phyloP scores from a whole-genome alignment of 805 yeast genomes.

The Candida mattraensis region DNA sequence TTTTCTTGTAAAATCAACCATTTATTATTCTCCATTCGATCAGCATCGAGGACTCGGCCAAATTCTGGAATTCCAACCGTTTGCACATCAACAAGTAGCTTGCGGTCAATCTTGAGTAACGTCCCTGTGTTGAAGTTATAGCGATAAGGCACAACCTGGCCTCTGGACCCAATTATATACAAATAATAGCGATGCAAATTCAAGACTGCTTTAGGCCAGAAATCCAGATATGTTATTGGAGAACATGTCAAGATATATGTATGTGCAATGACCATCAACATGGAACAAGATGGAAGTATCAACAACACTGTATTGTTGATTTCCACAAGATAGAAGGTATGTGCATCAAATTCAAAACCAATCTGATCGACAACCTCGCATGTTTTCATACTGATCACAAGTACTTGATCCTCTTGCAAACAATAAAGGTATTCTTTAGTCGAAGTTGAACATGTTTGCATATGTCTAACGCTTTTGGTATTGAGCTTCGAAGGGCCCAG shows the following conservation, averaged over 20 bases:
- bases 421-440: slow-evolving; percentile 7
- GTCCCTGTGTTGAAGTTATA: slow-evolving; percentile 10
- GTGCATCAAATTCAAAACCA: slow-evolving; percentile 2
- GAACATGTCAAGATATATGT: slow-evolving; percentile 5
- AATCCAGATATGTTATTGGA: slow-evolving; percentile 16
- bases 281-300: slow-evolving; percentile 8
- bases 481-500: too few relatives aligned
- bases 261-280: slow-evolving; percentile 9
- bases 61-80: slow-evolving; percentile 19
- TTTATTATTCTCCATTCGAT: slow-evolving; percentile 7
- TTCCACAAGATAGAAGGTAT: slow-evolving; percentile 6
- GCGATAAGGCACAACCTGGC: slow-evolving; percentile 19
- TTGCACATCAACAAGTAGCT: slow-evolving; percentile 8
- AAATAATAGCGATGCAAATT: slow-evolving; percentile 20
- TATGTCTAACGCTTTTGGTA: too few relatives aligned
- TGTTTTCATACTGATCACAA: slow-evolving; percentile 4
- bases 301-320: slow-evolving; percentile 1
- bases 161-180: slow-evolving; percentile 22
- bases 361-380: slow-evolving; percentile 6
- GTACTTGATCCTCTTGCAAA: slow-evolving; percentile 1
- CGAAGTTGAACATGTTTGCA: too few relatives aligned
- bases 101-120: slow-evolving; percentile 14
- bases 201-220: slow-evolving; percentile 27
- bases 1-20: slow-evolving; percentile 29
- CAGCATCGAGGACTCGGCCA: slow-evolving; percentile 24